Evolutionary conservation across 2,329 filamentous ascomycete genomes (phyloP).

Genomic region (Chaetomiaceae sp.): DNA sequence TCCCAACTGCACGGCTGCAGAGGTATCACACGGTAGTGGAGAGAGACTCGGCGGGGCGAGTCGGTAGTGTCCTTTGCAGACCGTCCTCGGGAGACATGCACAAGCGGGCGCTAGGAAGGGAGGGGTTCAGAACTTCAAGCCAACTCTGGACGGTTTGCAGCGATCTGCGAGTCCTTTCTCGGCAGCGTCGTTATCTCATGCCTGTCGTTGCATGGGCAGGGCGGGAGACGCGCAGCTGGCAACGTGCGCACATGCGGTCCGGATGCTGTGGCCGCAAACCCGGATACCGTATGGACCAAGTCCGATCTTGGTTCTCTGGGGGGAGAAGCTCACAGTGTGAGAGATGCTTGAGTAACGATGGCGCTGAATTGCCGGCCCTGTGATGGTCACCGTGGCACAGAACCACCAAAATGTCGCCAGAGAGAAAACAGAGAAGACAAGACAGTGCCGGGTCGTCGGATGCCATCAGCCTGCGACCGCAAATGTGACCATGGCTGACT

Average conservation of each 20-base stretch:
- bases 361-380: no score
- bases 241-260: conserved; percentile 14
- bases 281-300: no score
- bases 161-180: conserved; percentile 14
- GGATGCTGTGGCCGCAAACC: conserved; percentile 3
- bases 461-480: conserved; percentile 11
- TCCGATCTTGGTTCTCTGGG: no score
- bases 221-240: conserved; percentile 7
- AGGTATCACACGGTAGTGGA: conserved; percentile 28
- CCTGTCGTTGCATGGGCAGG: not conserved
- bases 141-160: not conserved
- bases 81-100: conserved; percentile 18
- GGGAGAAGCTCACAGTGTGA: no score
- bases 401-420: not conserved
- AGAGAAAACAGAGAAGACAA: no score
- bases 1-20: conserved; percentile 34
- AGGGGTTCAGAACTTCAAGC: not conserved
- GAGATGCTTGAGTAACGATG: no score
- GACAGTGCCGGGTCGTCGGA: not conserved
- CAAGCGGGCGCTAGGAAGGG: conserved; percentile 21
- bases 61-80: conserved; percentile 2
- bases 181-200: not conserved
- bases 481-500: conserved; percentile 14
- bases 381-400: no score
- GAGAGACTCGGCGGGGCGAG: conserved; percentile 6